These are phyloP conservation scores for Kodamaea alishanica DNA, from an alignment of 1,139 yeast species.

Conservation along the genomic window DNA sequence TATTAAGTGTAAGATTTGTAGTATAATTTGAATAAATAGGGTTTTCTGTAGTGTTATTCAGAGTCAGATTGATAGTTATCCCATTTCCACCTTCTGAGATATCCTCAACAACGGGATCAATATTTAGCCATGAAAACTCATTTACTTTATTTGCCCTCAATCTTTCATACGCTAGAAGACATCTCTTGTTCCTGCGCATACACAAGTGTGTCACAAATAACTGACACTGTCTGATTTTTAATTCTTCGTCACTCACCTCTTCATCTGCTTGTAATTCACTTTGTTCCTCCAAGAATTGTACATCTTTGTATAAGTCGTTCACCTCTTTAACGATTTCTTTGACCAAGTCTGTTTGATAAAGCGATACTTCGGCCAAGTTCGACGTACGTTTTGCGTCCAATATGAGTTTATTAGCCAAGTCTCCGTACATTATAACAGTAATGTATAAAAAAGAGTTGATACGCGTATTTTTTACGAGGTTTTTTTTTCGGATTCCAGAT, in stretches of 20 bases:
- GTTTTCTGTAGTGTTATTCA: slow-evolving; percentile 10
- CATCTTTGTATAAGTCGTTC: slow-evolving; percentile 53
- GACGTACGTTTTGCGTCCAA: slow-evolving; percentile 80
- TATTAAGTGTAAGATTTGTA: slow-evolving; percentile 38
- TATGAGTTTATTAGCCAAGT: slow-evolving; percentile 73
- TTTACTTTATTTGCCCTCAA: slow-evolving; percentile 66
- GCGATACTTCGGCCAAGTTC: slow-evolving; percentile 63
- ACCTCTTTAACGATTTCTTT: slow-evolving; percentile 60
- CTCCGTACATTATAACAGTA: slow-evolving; percentile 72
- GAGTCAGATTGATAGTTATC: background rate
- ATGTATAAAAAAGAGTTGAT: too few relatives aligned
- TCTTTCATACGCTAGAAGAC: slow-evolving; percentile 78
- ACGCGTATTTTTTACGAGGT: too few relatives aligned
- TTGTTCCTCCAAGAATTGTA: slow-evolving; percentile 33
- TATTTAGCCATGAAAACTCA: slow-evolving; percentile 65
- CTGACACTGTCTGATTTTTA: slow-evolving; percentile 61
- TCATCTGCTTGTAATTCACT: slow-evolving; percentile 19
- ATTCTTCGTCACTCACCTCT: slow-evolving; percentile 29
- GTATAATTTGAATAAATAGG: slow-evolving; percentile 24
- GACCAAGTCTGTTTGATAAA: slow-evolving; percentile 73
- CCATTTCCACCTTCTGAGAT: slow-evolving; percentile 1
- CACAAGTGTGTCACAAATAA: slow-evolving; percentile 77
- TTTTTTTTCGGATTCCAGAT: too few relatives aligned
- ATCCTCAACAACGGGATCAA: slow-evolving; percentile 33
- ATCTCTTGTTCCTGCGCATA: slow-evolving; percentile 84